phyloP scores from a whole-genome alignment of 257 asterid species.

The Vinca minor region DNA sequence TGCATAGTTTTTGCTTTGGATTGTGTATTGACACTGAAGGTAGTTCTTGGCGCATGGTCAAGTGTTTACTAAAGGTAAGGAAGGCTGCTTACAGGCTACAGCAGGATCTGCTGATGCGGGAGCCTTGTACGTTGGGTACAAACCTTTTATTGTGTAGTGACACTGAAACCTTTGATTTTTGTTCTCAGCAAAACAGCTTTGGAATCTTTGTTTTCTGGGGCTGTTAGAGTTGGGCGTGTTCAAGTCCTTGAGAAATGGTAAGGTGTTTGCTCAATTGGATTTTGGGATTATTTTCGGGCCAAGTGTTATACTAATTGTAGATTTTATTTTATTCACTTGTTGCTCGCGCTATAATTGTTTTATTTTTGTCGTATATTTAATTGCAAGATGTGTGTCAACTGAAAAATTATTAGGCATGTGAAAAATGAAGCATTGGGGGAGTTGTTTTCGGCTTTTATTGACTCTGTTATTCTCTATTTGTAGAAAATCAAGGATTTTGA shows the following conservation, averaged over 20 bases:
- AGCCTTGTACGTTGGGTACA: no score
- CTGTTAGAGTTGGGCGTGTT: background rate
- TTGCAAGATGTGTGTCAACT: background rate
- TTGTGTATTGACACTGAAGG: no score
- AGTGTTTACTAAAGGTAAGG: no score
- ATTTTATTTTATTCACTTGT: background rate
- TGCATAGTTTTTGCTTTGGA: background rate
- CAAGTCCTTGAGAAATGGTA: background rate
- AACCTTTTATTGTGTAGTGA: background rate
- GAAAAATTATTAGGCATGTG: background rate
- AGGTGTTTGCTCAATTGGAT: background rate
- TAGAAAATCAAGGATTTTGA: constrained; percentile 22
- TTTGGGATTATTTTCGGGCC: background rate
- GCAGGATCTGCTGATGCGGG: no score
- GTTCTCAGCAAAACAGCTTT: background rate
- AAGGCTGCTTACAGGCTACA: no score
- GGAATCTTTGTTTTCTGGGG: background rate
- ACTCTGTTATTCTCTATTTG: constrained; percentile 4
- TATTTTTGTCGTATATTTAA: background rate
- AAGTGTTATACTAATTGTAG: background rate
- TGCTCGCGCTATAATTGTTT: background rate
- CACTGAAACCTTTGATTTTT: background rate
- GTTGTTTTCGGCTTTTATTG: background rate
- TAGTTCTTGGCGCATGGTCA: no score
- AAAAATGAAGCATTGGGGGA: background rate